Percentiles rank a stretch among this genome's conserved stretches.
phyloP scores from a whole-genome alignment of 768 basidiomycete genomes.

The Pilatotrama ljubarskyi region DNA sequence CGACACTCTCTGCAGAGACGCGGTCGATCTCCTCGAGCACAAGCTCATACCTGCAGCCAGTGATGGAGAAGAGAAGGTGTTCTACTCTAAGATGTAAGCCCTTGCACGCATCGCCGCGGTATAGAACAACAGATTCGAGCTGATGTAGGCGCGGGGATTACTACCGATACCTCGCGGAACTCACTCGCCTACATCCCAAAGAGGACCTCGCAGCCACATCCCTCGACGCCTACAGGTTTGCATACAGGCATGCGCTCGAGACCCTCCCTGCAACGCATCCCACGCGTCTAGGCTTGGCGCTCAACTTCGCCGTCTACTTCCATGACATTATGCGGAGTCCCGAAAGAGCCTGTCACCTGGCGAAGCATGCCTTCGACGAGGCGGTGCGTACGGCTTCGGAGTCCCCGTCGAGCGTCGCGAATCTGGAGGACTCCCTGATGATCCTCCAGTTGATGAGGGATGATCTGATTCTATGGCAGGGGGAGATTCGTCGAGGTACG shows the following conservation, averaged over 20 bases:
- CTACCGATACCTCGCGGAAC: constrained; percentile 88
- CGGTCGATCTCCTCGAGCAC: constrained; percentile 67
- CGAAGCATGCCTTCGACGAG: constrained; percentile 91
- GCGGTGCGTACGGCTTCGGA: constrained; percentile 52
- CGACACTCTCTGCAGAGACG: constrained; percentile 75
- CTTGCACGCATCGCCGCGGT: no score
- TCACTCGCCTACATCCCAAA: constrained; percentile 70
- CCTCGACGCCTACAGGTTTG: constrained; percentile 81
- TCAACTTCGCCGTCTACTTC: constrained; percentile 95
- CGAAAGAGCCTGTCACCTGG: constrained; percentile 83
- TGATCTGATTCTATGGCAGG: constrained; percentile 84
- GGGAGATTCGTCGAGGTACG: constrained; percentile 49
- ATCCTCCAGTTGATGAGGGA: constrained; percentile 82
- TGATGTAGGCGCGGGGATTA: constrained; percentile 78
- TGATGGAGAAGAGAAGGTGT: constrained; percentile 81
- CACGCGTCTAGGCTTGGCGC: constrained; percentile 81
- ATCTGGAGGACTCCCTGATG: constrained; percentile 75
- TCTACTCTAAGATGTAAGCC: constrained; percentile 84
- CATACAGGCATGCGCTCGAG: constrained; percentile 78
- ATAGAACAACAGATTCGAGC: constrained; percentile 9
- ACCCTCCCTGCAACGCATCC: constrained; percentile 81
- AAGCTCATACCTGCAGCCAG: constrained; percentile 59
- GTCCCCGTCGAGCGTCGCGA: constrained; percentile 41
- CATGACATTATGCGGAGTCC: constrained; percentile 86
- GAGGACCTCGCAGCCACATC: constrained; percentile 71